Conservation (phyloP, 768 basidiomycete species). For the Lepiota venenata region DNA sequence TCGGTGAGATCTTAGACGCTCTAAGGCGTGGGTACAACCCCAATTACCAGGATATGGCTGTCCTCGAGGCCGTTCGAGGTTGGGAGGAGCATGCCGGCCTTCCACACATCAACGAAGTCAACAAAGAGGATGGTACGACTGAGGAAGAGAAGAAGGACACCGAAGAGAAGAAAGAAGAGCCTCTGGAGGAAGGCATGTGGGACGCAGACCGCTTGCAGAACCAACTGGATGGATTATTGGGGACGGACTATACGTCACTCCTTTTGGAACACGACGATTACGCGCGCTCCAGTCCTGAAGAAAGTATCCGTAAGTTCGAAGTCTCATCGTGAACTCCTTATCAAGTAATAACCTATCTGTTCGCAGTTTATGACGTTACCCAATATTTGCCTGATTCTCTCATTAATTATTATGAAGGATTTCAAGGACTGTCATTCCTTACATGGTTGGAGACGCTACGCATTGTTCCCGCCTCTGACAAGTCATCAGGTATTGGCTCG, state of each 20-base stretch:
- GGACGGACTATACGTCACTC: conserved; percentile 68
- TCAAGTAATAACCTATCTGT: conserved; percentile 3
- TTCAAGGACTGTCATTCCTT: conserved; percentile 56
- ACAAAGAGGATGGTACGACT: conserved; percentile 37
- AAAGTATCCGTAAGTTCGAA: conserved; percentile 51
- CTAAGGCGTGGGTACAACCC: conserved; percentile 91
- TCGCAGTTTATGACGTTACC: conserved; percentile 71
- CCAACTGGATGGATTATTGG: conserved; percentile 53
- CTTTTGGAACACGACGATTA: conserved; percentile 77
- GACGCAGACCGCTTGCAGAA: conserved; percentile 53
- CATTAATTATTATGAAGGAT: conserved; percentile 67
- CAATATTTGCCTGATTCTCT: conserved; percentile 85
- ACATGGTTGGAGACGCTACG: conserved; percentile 66
- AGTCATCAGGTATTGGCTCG: conserved; percentile 35
- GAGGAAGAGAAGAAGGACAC: conserved; percentile 29
- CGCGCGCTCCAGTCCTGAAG: conserved; percentile 43
- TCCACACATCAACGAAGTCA: conserved; percentile 69
- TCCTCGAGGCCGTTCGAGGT: conserved; percentile 92
- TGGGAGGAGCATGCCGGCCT: conserved; percentile 77
- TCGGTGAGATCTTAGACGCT: conserved; percentile 80
- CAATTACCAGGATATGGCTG: conserved; percentile 99
- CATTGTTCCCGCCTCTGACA: conserved; percentile 39
- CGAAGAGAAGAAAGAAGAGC: conserved; percentile 39
- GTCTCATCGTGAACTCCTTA: neutral
- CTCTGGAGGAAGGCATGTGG: conserved; percentile 60